phyloP scores from a whole-genome alignment of 495 filamentous ascomycete species.

The Collariella sp. region DNA sequence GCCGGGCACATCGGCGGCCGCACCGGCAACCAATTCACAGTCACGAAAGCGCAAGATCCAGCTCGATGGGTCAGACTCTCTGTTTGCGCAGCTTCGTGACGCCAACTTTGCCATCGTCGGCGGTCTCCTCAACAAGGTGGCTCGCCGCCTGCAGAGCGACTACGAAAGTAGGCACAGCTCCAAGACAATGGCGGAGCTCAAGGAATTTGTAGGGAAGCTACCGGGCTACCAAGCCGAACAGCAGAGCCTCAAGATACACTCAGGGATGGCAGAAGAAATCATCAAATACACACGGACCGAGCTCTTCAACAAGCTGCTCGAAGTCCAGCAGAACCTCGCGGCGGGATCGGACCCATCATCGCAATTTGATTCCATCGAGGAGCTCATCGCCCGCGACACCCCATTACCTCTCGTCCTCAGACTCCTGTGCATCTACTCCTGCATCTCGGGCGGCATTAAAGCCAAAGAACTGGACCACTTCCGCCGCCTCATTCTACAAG shows the following conservation, averaged over 20 bases:
- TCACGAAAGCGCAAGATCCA: conserved; percentile 79
- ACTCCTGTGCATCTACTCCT: conserved; percentile 83
- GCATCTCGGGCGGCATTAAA: conserved; percentile 79
- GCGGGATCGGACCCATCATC: conserved; percentile 80
- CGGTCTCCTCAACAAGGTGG: conserved; percentile 79
- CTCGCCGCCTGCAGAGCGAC: conserved; percentile 72
- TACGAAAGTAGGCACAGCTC: conserved; percentile 85
- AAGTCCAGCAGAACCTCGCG: conserved; percentile 94
- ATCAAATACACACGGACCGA: conserved; percentile 83
- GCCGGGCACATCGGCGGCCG: conserved; percentile 41
- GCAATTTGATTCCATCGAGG: conserved; percentile 84
- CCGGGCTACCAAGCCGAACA: conserved; percentile 91
- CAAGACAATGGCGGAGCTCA: conserved; percentile 81
- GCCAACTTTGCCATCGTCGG: conserved; percentile 94
- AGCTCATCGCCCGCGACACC: conserved; percentile 79
- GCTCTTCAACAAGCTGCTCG: conserved; percentile 75
- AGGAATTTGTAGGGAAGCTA: conserved; percentile 84
- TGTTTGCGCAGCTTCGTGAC: conserved; percentile 83
- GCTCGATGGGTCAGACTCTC: conserved; percentile 79
- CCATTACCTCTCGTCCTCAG: conserved; percentile 73
- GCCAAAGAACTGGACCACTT: conserved; percentile 81
- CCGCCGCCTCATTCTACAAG: conserved; percentile 78
- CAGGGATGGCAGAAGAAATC: conserved; percentile 86
- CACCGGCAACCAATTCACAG: conserved; percentile 22
- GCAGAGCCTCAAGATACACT: conserved; percentile 83